These are phyloP conservation scores for Myxozyma vanderwaltii DNA, from an alignment of 805 yeast species.

Conservation along the genomic window DNA sequence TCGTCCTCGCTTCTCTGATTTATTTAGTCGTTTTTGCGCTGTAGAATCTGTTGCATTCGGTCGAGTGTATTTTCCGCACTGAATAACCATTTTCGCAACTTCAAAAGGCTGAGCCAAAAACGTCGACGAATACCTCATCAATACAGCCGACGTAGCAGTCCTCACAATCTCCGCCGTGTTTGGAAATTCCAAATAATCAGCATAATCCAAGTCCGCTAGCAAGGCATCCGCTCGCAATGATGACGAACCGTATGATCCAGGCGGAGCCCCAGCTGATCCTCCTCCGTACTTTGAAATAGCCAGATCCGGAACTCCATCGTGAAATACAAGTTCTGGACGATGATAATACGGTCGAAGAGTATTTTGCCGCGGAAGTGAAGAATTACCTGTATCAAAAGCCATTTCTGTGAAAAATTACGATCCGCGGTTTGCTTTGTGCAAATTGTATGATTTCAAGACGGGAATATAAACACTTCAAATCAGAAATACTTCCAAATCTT, in stretches of 20 bases:
- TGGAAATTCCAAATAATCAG: conserved; percentile 33
- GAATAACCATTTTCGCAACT: conserved; percentile 72
- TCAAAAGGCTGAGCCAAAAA: conserved; percentile 87
- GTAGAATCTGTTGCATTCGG: background rate
- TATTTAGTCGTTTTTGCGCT: conserved; percentile 11
- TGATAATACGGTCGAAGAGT: conserved; percentile 29
- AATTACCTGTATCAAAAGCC: background rate
- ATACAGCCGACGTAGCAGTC: conserved; percentile 29
- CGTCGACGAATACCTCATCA: conserved; percentile 68
- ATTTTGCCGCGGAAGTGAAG: background rate
- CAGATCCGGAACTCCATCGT: conserved; percentile 28
- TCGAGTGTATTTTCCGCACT: conserved; percentile 59
- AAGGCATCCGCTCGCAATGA: conserved; percentile 15
- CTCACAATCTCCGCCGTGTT: conserved; percentile 24
- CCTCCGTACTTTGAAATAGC: conserved; percentile 8
- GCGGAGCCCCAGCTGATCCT: background rate
- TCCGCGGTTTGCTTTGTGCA: too few species aligned
- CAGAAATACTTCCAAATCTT: too few species aligned
- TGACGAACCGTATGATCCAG: conserved; percentile 1
- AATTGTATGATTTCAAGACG: too few species aligned
- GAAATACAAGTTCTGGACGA: conserved; percentile 31
- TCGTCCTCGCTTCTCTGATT: conserved; percentile 32
- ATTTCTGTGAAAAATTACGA: background rate
- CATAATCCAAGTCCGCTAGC: conserved; percentile 34
- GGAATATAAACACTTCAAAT: too few species aligned